Percentiles rank a stretch among this genome's conserved stretches.
Conservation (phyloP, 2,329 filamentous ascomycete species). For the Fusarium sp. region DNA sequence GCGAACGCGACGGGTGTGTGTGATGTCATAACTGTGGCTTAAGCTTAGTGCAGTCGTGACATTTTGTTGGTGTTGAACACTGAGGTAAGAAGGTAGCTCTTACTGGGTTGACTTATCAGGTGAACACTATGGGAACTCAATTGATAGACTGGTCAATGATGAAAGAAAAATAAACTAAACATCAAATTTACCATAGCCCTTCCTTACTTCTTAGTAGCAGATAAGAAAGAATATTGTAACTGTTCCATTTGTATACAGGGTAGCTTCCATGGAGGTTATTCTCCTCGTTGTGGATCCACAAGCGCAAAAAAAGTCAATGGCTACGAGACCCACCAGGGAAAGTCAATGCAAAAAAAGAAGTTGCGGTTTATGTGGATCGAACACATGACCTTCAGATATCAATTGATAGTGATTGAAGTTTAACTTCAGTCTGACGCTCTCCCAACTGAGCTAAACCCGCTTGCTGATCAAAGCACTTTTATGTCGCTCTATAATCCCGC, state of each 20-base stretch:
- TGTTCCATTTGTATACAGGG: background rate
- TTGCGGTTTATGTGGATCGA: background rate
- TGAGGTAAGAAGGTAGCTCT: too few species aligned
- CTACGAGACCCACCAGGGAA: background rate
- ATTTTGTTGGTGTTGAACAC: too few species aligned
- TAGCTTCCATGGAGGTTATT: background rate
- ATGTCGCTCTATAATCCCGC: fast-evolving
- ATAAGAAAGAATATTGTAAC: too few species aligned
- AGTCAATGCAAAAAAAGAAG: background rate
- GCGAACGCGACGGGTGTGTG: background rate
- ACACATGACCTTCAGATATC: background rate
- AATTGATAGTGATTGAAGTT: background rate
- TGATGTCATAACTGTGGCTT: background rate
- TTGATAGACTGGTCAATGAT: too few species aligned
- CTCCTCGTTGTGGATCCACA: background rate
- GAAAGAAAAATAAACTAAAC: too few species aligned
- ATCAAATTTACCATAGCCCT: too few species aligned
- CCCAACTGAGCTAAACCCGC: background rate
- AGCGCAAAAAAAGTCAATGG: background rate
- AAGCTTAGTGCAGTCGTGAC: too few species aligned
- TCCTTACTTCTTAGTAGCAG: too few species aligned
- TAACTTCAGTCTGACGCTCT: background rate
- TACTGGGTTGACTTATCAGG: too few species aligned
- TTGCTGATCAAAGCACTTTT: background rate
- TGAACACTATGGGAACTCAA: too few species aligned